Conservation (phyloP, 2,329 filamentous ascomycete species). For the Fusarium sublunatum region DNA sequence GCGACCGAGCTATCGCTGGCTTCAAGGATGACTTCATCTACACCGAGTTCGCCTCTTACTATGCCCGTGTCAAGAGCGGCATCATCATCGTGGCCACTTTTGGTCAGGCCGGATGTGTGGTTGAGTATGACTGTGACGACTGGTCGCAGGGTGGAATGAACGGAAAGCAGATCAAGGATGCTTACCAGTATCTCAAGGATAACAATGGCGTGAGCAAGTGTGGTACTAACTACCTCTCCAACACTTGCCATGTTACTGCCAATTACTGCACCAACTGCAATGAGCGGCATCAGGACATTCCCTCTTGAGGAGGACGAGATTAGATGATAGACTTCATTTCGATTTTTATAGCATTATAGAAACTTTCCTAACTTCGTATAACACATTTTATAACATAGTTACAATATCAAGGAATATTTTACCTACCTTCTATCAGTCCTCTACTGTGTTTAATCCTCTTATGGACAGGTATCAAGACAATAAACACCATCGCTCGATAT, state of each 20-base stretch:
- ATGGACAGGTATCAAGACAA: not conserved
- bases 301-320: not conserved
- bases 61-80: conserved; percentile 13
- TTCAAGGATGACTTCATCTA: conserved; percentile 28
- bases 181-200: conserved; percentile 29
- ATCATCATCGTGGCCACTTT: conserved; percentile 7
- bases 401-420: no score
- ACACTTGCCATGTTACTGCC: conserved; percentile 19
- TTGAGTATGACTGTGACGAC: conserved; percentile 26
- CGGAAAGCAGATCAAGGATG: conserved; percentile 32
- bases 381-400: no score
- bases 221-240: conserved; percentile 29
- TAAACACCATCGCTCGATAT: not conserved
- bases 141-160: conserved; percentile 30
- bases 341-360: not conserved
- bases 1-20: conserved; percentile 15
- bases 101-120: conserved; percentile 30
- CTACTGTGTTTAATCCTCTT: no score
- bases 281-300: not conserved
- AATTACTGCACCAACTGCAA: conserved; percentile 36
- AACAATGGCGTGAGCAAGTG: conserved; percentile 29
- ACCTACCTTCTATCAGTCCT: no score
- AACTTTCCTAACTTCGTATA: no score
- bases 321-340: not conserved
- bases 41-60: conserved; percentile 20